These are phyloP conservation scores for Chimonanthus salicifolius DNA, from an alignment of 164 flowering plant genomes.

Conservation along the genomic window DNA sequence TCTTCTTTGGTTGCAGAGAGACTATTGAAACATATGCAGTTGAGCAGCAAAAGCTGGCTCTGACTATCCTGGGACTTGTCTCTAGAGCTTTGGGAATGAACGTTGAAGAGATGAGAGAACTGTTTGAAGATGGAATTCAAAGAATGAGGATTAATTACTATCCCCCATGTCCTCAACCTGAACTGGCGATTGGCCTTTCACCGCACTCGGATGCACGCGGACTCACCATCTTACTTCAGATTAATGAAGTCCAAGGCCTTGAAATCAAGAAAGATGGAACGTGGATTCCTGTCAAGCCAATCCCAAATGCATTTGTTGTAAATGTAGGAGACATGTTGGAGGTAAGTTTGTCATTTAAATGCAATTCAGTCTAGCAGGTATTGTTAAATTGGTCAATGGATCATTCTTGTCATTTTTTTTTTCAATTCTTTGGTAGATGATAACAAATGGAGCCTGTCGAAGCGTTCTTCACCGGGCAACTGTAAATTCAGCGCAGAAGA, in stretches of 20 bases:
- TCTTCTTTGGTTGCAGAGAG: slow-evolving; percentile 9
- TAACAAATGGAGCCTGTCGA: slow-evolving; percentile 40
- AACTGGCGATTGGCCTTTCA: slow-evolving; percentile 30
- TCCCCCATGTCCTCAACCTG: slow-evolving; percentile 38
- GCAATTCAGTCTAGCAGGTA: too few species aligned
- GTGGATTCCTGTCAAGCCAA: slow-evolving; percentile 40
- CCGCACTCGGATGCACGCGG: slow-evolving; percentile 46
- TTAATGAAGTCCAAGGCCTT: slow-evolving; percentile 35
- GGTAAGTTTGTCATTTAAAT: background rate
- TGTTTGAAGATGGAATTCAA: slow-evolving; percentile 24
- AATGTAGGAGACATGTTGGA: slow-evolving; percentile 34
- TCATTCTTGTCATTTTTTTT: background rate
- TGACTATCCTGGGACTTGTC: slow-evolving; percentile 16
- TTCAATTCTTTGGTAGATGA: slow-evolving; percentile 14
- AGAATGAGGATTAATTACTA: slow-evolving; percentile 33
- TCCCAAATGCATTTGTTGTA: slow-evolving; percentile 31
- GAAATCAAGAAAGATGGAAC: slow-evolving; percentile 35
- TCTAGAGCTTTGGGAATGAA: slow-evolving; percentile 26
- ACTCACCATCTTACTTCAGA: slow-evolving; percentile 36
- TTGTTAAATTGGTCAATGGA: background rate
- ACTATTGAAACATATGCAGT: slow-evolving; percentile 33
- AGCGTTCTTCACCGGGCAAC: slow-evolving; percentile 54
- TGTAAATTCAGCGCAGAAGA: slow-evolving; percentile 32
- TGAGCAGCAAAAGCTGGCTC: slow-evolving; percentile 18
- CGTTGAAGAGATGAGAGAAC: slow-evolving; percentile 17